These are phyloP conservation scores for Lachnum nothofagi DNA, from an alignment of 2,329 filamentous ascomycete species.

Conservation along the genomic window DNA sequence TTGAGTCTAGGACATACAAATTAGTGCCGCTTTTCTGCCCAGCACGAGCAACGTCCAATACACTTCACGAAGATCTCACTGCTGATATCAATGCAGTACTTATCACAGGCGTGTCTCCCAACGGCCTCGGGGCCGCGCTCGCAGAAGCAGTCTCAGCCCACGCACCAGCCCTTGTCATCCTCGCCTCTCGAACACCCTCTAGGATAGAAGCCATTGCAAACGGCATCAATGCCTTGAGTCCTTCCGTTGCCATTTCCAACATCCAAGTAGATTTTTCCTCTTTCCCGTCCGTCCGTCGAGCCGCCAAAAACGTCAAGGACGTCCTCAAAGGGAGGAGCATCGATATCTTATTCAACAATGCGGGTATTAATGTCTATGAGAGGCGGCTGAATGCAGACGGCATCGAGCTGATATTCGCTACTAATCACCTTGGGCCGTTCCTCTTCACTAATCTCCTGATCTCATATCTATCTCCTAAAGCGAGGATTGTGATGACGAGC, in stretches of 20 bases:
- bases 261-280: constrained; percentile 37
- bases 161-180: constrained; percentile 33
- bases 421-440: constrained; percentile 21
- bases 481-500: constrained; percentile 14
- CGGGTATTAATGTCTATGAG: constrained; percentile 16
- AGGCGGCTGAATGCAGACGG: constrained; percentile 10
- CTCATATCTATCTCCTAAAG: background rate
- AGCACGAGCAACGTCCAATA: too few relatives aligned
- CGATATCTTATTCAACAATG: constrained; percentile 24
- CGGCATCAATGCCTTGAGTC: constrained; percentile 29
- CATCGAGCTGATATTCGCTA: constrained; percentile 20
- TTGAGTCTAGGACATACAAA: too few relatives aligned
- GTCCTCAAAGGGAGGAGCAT: constrained; percentile 5
- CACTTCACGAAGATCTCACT: too few relatives aligned
- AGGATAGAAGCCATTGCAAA: constrained; percentile 33
- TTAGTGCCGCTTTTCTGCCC: too few relatives aligned
- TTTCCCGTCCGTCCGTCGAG: constrained; percentile 26
- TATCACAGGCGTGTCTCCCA: constrained; percentile 22
- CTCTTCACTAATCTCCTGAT: constrained; percentile 19
- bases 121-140: constrained; percentile 17
- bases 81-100: too few relatives aligned
- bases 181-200: constrained; percentile 33
- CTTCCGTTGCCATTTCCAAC: constrained; percentile 30
- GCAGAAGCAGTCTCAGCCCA: constrained; percentile 13
- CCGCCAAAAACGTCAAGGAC: constrained; percentile 6